Base-by-base conservation (phyloP, 2,329 filamentous ascomycete genomes). In the Celoporthe dispersa region DNA sequence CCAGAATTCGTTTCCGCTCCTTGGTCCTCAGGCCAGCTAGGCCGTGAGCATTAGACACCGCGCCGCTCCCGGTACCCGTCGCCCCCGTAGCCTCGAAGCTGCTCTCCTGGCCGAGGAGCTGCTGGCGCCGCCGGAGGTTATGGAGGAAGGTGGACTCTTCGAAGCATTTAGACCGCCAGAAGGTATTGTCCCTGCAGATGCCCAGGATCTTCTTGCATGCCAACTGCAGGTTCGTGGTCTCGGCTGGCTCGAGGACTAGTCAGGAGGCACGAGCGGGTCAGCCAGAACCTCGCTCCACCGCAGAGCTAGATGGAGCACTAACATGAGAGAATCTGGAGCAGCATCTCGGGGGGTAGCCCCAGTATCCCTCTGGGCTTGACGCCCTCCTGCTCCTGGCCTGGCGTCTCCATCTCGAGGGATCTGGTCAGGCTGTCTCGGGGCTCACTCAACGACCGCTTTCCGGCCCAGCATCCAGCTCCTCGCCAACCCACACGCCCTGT, bases 81-180 rank as follows among this genome's bases (percentile, higher is more conserved):
- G 62, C 41, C 31, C 41, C 33, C 9, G 55, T 37, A n/a, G 22
- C 66, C 25, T 69, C 35, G 16, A 39, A 39, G 66, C 25, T 44
- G 48, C 31, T 57, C 14, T 81, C 76, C 28, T 79, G 44, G 44
- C 53, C 77, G 12, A 86, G 76, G 31, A 84, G 79, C 0, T 82
- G 80, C 39, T 84, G 78, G 76, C 85, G 83, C 22, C 87, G 85
- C 70, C 84, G 85, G 33, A 92, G 85, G n/a, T 84, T 81, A 41
- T 88, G 85, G 75, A 91, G 87, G 78, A 90, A 91, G 44, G 84
- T 78, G 22, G 93, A 95, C 70, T 89, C 83, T 48, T 90, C 85
- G 78, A 96, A 93, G 78, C 92, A 94, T 77, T 90, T 85, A 3
- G 85, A 81, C 72, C 91, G 91, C 94, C 94, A 98, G 48, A 95